Evolutionary conservation across 768 basidiomycete species (phyloP).

Genomic region (Mycena metata): DNA sequence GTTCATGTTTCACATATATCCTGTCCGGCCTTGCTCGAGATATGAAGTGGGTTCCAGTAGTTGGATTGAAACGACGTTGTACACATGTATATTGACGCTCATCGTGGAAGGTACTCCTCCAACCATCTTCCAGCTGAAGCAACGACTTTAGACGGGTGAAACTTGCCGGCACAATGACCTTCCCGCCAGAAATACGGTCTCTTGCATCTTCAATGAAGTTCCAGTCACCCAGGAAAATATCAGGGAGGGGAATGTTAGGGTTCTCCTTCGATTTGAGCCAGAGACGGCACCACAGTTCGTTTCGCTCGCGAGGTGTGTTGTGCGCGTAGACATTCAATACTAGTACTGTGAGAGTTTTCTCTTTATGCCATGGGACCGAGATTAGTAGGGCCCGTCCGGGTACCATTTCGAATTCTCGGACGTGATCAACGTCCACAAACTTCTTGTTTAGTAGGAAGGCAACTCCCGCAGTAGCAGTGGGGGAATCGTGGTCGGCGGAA

Average conservation of each 20-base stretch:
- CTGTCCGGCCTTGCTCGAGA: background rate
- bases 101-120: background rate
- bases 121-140: background rate
- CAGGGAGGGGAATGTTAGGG: background rate
- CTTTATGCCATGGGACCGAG: too few relatives aligned
- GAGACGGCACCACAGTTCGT: background rate
- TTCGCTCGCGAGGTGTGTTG: background rate
- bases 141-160: background rate
- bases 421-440: too few relatives aligned
- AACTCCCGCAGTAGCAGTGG: slow-evolving; percentile 31
- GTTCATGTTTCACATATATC: background rate
- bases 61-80: background rate
- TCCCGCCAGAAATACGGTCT: background rate
- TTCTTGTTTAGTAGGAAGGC: slow-evolving; percentile 22
- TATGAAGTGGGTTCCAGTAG: background rate
- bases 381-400: too few relatives aligned
- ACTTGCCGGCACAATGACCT: background rate
- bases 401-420: too few relatives aligned
- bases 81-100: background rate
- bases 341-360: too few relatives aligned
- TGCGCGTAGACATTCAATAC: too few relatives aligned
- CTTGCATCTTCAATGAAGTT: slow-evolving; percentile 1
- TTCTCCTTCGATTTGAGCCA: slow-evolving; percentile 1
- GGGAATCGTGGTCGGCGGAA: background rate
- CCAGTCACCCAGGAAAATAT: background rate